These are phyloP conservation scores for Fusarium sp. DNA, from an alignment of 2,329 filamentous ascomycete species.

Conservation along the genomic window DNA sequence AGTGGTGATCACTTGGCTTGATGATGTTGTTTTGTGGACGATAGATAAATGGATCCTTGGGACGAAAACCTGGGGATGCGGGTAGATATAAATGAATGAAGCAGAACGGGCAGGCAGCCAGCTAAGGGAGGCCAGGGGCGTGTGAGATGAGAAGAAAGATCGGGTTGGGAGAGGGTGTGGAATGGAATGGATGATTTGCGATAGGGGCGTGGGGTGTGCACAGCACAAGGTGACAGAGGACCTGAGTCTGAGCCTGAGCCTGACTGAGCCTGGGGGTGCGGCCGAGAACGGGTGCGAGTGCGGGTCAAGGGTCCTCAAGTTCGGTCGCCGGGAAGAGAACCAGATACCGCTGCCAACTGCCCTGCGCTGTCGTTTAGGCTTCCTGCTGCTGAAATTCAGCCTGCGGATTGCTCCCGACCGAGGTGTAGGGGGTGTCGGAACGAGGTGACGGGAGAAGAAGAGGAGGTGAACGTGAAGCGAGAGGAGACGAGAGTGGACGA, in stretches of 20 bases:
- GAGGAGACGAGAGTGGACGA: background rate
- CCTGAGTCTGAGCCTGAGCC: background rate
- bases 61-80: constrained; percentile 37
- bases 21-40: constrained; percentile 29
- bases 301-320: constrained; percentile 26
- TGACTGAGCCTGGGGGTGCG: constrained; percentile 11
- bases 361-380: constrained; percentile 6
- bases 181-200: constrained; percentile 29
- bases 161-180: constrained; percentile 26
- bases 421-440: background rate
- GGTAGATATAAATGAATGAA: constrained; percentile 41
- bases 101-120: constrained; percentile 38
- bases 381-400: constrained; percentile 12
- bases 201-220: constrained; percentile 5
- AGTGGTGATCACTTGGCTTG: constrained; percentile 26
- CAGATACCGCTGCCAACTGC: background rate
- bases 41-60: constrained; percentile 25
- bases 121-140: constrained; percentile 35
- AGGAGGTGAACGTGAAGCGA: background rate
- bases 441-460: background rate
- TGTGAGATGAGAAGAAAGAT: constrained; percentile 21
- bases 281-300: constrained; percentile 19
- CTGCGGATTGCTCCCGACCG: constrained; percentile 21
- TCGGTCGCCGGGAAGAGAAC: constrained; percentile 25
- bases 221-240: background rate